Conservation (phyloP, 2,329 filamentous ascomycete species). For the Colletotrichum salicis region DNA sequence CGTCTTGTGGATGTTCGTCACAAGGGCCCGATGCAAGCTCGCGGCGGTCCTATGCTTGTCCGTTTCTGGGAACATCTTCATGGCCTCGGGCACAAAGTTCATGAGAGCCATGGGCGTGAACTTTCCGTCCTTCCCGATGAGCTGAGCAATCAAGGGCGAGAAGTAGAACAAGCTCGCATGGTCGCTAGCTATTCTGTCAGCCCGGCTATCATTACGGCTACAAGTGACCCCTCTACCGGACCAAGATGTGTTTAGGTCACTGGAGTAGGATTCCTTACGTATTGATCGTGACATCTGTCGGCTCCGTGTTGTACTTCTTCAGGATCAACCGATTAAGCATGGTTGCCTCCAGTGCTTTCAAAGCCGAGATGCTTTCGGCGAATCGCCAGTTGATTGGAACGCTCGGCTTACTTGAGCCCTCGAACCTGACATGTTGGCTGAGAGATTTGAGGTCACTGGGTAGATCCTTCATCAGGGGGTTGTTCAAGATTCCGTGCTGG, state of each 20-base stretch:
- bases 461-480: slow-evolving; percentile 25
- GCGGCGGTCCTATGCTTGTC: slow-evolving; percentile 22
- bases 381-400: slow-evolving; percentile 68
- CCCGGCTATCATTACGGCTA: not conserved
- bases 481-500: slow-evolving; percentile 14
- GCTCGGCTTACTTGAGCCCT: slow-evolving; percentile 54
- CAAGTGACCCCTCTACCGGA: not conserved
- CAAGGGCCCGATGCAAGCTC: slow-evolving; percentile 19
- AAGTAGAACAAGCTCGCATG: slow-evolving; percentile 33
- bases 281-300: slow-evolving; percentile 56
- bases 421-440: slow-evolving; percentile 48
- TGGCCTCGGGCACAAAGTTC: slow-evolving; percentile 19
- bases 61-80: slow-evolving; percentile 29
- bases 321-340: slow-evolving; percentile 56
- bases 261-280: slow-evolving; percentile 45
- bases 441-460: slow-evolving; percentile 21
- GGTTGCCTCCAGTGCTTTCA: slow-evolving; percentile 60
- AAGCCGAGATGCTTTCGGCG: slow-evolving; percentile 61
- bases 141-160: slow-evolving; percentile 21
- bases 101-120: slow-evolving; percentile 27
- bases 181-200: slow-evolving; percentile 22
- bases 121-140: slow-evolving; percentile 24
- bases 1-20: slow-evolving; percentile 43
- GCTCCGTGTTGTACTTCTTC: slow-evolving; percentile 55
- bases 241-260: not conserved